Base-by-base conservation (phyloP, 805 yeast genomes). In the Candida sithepensis region DNA sequence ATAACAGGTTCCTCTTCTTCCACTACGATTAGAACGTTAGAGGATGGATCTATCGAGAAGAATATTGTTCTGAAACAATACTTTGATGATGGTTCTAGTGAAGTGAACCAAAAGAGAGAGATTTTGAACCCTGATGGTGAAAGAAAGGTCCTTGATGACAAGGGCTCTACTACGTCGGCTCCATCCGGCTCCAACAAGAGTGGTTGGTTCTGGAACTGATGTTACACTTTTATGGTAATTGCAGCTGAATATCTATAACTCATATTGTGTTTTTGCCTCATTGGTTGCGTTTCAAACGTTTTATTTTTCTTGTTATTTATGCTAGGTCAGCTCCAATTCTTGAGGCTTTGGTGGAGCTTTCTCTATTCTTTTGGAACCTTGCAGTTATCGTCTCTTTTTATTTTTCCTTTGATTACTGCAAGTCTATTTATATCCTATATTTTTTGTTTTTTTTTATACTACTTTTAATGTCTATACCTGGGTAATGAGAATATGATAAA, bases 11-110 rank as follows among this genome's bases (percentile, higher is more conserved):
- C 69, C 4, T 65, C 72, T 16, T 69, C 66, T 32, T 65, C 69
- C 4, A 63, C 70, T 2, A 53, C 67, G 10, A 66, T 65, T 46
- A 64, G 59, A 24, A 66, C 75, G 3, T 52, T 72, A 20, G 69
- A 67, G 5, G 69, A 75, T 23, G 81, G 79, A 4, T 71, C 70
- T 21, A 51, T 60, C 18, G 77, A 77, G 51, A 73, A 72, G 49
- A 50, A 66, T 22, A 68, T 70, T 2, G 66, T 66, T 42, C 51
- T 58, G 8, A 61, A 67, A 44, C 69, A 71, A 23, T 66, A 58
- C 28, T 77, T 56, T 51, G 66, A 61, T 19, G 79, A 78, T 53
- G 82, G 82, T 52, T 64, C 61, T 8, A 65, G 69, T 10, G 61
- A 68, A 39, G 55, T 67, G 20, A 69, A 65, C 43, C 70, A 71